Base-by-base conservation (phyloP, 306 rosid genomes). In the Cicer arietinum region DNA sequence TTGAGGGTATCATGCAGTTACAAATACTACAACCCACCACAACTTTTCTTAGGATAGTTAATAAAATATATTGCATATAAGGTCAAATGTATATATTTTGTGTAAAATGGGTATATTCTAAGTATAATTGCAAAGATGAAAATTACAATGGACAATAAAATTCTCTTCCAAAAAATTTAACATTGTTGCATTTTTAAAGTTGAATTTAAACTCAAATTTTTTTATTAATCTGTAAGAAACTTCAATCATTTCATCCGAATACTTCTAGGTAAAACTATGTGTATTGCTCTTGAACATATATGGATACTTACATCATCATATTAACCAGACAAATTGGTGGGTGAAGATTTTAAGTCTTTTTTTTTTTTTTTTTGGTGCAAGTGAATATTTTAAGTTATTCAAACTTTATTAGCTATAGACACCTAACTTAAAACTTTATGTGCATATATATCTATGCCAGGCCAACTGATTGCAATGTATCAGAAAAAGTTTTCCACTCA, bases 301-400 rank as follows among this genome's bases (percentile, higher is more conserved):
- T 43, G 51, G 52, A 79, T 53, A 44, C 60, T 60, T 67, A 5
- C 71, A 66, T 25, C 46, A 67, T 66, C 45, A 37, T 59, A 42
- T 74, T 61, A 75, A 74, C 7, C 65, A 59, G 80, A 68, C 71
- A 68, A 74, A 61, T 68, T 75, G 73, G 80, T 75, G 68, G 73
- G 67, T 69, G 71, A 30, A 69, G 62, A 62, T 65, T 74, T 67
- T 1, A 60, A 41, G 30, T 25, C 30, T 25, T 25, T 25, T 25
- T 25, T 2, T 25, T 25, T 22, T 25, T 2, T 25, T 25, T 25
- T 25, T 25, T 4, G 35, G 35, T 25, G 35, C 4, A 25, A 25
- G 35, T 25, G 35, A 25, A 25, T 25, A 25, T 74, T 25, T 67
- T 1, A 60, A 41, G 22, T 51, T 67, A 65, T 58, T 74, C 80